Conservation (phyloP, 2,329 filamentous ascomycete genomes). For the Pestalotiopsis sp. region DNA sequence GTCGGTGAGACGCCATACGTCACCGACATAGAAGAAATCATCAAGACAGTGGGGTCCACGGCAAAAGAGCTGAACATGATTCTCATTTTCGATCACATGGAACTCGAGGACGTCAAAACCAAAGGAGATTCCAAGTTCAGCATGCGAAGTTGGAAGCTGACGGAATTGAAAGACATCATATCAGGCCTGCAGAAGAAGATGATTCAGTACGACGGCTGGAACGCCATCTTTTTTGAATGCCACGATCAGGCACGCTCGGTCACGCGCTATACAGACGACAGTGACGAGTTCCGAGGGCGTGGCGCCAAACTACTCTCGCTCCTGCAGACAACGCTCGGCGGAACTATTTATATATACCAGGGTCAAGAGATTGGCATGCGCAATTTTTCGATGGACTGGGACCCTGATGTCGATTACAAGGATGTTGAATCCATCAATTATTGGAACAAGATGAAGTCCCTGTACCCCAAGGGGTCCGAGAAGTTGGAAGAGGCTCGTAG, state of each 20-base stretch:
- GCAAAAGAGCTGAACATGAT: slow-evolving; percentile 69
- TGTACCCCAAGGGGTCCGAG: slow-evolving; percentile 37
- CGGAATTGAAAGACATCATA: slow-evolving; percentile 39
- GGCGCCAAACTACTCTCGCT: slow-evolving; percentile 62
- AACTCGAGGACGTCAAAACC: slow-evolving; percentile 53
- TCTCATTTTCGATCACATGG: slow-evolving; percentile 67
- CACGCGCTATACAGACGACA: slow-evolving; percentile 53
- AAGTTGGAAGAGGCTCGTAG: slow-evolving; percentile 47
- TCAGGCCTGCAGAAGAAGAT: slow-evolving; percentile 44
- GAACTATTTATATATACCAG: slow-evolving; percentile 68
- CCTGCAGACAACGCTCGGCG: slow-evolving; percentile 52
- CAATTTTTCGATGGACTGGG: slow-evolving; percentile 59
- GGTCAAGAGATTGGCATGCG: slow-evolving; percentile 68
- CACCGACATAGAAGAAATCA: slow-evolving; percentile 56
- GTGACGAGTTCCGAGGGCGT: slow-evolving; percentile 45
- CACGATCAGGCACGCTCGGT: slow-evolving; percentile 65
- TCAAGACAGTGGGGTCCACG: slow-evolving; percentile 59
- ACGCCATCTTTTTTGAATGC: slow-evolving; percentile 65
- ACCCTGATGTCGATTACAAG: slow-evolving; percentile 59
- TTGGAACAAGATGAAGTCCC: slow-evolving; percentile 36
- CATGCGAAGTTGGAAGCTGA: slow-evolving; percentile 31
- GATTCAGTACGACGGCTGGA: slow-evolving; percentile 59
- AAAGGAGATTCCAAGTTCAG: slow-evolving; percentile 48
- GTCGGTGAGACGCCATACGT: slow-evolving; percentile 71
- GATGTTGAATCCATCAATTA: slow-evolving; percentile 51